Percentiles rank a stretch among this genome's conserved stretches.
Conservation (phyloP, 768 basidiomycete genomes). For the Lyophyllum semitale region DNA sequence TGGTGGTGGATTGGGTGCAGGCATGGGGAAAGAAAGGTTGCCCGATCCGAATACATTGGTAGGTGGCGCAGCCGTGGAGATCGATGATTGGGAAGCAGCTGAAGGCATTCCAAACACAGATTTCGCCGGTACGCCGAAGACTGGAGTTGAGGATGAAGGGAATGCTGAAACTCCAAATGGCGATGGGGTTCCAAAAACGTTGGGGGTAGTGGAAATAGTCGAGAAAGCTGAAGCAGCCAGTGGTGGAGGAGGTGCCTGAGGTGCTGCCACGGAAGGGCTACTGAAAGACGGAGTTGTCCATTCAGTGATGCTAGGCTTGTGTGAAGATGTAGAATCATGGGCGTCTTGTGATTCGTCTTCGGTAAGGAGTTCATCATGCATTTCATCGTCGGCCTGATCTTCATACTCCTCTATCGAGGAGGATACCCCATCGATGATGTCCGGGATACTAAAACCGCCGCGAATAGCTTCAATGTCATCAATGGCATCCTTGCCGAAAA, state of each 20-base stretch:
- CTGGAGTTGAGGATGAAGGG: conserved; percentile 14
- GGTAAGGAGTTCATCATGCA: conserved; percentile 16
- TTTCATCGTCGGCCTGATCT: conserved; percentile 23
- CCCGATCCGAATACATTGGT: conserved; percentile 3
- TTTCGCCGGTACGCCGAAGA: conserved; percentile 15
- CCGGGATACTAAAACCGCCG: conserved; percentile 53
- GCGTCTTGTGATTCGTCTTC: conserved; percentile 23
- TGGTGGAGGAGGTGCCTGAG: conserved; percentile 16
- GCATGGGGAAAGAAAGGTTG: neutral
- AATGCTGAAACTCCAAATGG: conserved; percentile 34
- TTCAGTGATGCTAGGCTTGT: conserved; percentile 11
- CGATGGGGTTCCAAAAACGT: conserved; percentile 35
- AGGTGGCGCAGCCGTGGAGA: neutral
- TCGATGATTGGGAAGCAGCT: conserved; percentile 3
- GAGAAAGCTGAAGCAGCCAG: conserved; percentile 39
- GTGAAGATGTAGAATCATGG: conserved; percentile 14
- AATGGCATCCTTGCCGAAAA: conserved; percentile 81
- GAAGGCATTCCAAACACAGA: conserved; percentile 19
- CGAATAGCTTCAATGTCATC: conserved; percentile 72
- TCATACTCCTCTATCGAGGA: conserved; percentile 22
- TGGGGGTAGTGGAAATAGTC: conserved; percentile 36
- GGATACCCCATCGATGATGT: conserved; percentile 70
- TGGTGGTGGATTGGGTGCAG: neutral
- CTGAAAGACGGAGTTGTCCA: conserved; percentile 9
- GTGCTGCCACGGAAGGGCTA: conserved; percentile 12